Evolutionary conservation across 176 grass and related monocot genomes (phyloP), one percentile per base, ranked within the genome.

Genomic region (Puccinellia tenuiflora): DNA sequence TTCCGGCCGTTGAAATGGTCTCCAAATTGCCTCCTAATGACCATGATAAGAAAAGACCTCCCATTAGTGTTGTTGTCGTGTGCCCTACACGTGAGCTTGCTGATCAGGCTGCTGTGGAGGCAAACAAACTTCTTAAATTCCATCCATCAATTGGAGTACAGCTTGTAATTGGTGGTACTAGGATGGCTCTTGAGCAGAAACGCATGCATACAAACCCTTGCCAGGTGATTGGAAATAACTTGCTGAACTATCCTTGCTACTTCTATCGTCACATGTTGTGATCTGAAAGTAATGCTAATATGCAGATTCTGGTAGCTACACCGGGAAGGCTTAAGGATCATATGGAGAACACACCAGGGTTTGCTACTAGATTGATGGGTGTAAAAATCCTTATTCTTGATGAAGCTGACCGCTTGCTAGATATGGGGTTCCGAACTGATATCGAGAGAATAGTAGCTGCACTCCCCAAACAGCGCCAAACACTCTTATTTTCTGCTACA

Each of bases 391-490:
- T 98, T 87, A 90, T 98, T 85, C 92, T 98, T 18, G 96, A 98
- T 52, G 96, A 98, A 93, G 96, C 96, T 61, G 96, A 98, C 80
- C 96, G 93, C 53, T 85, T 98, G 30, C 84, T 98, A 76, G 96
- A 98, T 94, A 98, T 98, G 96, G 96, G 96, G 73, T 98, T 98
- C 77, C 84, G 93, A 57, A 86, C 59, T 55, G 96, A 98, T 90
- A 95, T 98, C 9, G 96, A 95, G 80, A 98, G 84, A 90, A 98
- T 98, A 75, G 89, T 95, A 55, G 76, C 84, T 78, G 83, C 92
- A 16, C 84, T 98, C 53, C 96, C 93, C 73, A 98, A 98, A 81
- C 96, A 95, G 28, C 90, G 90, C 20, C 91, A 95, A 85, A 95
- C 96, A 78, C 90, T 98, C 33, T 63, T 98, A 77, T 98, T 98